Evolutionary conservation across 441 rosid species (phyloP).

Genomic region (Sinapis alba): DNA sequence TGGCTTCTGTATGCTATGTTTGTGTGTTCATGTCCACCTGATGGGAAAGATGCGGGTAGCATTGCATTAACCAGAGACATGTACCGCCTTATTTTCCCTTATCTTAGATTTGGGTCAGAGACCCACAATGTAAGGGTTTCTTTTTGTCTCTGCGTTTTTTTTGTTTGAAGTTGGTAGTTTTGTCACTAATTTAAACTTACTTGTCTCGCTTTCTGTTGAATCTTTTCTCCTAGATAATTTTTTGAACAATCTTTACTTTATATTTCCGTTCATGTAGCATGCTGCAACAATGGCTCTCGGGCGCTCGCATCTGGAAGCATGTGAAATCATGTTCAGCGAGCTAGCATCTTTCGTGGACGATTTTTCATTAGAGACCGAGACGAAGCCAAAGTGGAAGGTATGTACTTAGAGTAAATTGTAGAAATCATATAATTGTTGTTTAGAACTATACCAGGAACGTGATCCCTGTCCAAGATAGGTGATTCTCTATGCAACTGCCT

Average conservation of each 20-base stretch:
- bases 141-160: constrained; percentile 2
- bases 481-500: background rate
- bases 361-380: constrained; percentile 92
- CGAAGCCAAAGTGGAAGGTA: constrained; percentile 99
- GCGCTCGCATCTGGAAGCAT: constrained; percentile 97
- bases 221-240: constrained; percentile 18
- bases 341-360: constrained; percentile 95
- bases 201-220: constrained; percentile 14
- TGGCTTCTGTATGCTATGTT: constrained; percentile 99
- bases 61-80: constrained; percentile 84
- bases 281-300: constrained; percentile 99
- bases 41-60: constrained; percentile 81
- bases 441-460: constrained; percentile 10
- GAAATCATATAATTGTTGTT: constrained; percentile 14
- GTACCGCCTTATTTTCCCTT: constrained; percentile 89
- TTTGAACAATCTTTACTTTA: background rate
- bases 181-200: constrained; percentile 3
- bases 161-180: constrained; percentile 18
- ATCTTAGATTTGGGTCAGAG: constrained; percentile 92
- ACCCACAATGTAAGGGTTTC: constrained; percentile 75
- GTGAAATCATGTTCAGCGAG: constrained; percentile 95
- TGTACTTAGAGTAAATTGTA: constrained; percentile 23
- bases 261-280: constrained; percentile 57
- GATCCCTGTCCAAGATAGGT: constrained; percentile 13
- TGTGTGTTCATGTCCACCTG: constrained; percentile 97